phyloP scores from a whole-genome alignment of 768 basidiomycete genomes.

The Termitomyces sp. region DNA sequence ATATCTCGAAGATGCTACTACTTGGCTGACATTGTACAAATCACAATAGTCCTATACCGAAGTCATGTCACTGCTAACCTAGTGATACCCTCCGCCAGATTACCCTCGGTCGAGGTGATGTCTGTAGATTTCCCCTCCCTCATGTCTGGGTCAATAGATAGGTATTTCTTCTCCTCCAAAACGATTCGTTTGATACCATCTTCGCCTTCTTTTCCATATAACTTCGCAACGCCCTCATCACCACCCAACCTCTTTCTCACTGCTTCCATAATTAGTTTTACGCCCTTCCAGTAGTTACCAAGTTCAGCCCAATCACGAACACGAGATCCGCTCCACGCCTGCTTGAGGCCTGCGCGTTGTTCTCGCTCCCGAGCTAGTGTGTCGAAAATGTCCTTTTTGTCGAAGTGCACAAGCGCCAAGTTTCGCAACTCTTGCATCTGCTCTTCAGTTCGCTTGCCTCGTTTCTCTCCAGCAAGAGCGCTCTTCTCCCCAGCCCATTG shows the following conservation, averaged over 20 bases:
- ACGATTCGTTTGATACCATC: conserved; percentile 3
- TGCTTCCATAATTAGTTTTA: conserved; percentile 40
- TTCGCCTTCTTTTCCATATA: conserved; percentile 23
- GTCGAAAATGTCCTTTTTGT: conserved; percentile 44
- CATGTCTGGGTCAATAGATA: neutral
- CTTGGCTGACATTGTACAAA: neutral
- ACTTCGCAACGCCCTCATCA: conserved; percentile 32
- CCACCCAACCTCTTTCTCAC: conserved; percentile 44
- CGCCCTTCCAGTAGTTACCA: conserved; percentile 36
- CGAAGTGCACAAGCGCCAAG: conserved; percentile 47
- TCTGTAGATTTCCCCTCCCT: neutral
- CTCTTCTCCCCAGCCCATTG: conserved; percentile 34
- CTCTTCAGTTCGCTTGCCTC: conserved; percentile 6
- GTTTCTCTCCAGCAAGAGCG: conserved; percentile 3
- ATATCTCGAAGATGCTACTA: neutral
- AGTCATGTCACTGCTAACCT: neutral
- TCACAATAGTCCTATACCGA: neutral
- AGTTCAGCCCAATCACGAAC: conserved; percentile 53
- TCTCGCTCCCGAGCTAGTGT: conserved; percentile 23
- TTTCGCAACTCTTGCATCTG: conserved; percentile 21
- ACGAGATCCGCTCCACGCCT: conserved; percentile 41
- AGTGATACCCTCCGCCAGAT: neutral
- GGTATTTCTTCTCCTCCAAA: conserved; percentile 1
- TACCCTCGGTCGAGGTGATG: neutral
- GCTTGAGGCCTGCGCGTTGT: conserved; percentile 29